Evolutionary conservation across 1,139 yeast genomes (phyloP).

Genomic region (Groenewaldozyma sp.): DNA sequence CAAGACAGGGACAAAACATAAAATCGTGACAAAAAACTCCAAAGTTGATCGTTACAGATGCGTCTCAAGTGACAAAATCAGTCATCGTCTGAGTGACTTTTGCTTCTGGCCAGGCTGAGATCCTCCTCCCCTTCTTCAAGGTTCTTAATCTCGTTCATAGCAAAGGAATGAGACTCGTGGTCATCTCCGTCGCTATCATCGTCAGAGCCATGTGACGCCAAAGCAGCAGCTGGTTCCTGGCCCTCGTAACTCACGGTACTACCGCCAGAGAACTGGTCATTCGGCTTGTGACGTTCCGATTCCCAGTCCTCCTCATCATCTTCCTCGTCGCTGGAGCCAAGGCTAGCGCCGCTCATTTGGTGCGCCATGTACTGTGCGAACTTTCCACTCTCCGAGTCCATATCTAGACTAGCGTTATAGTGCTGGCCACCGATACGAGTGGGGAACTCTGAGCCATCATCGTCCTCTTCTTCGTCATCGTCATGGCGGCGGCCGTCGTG

Average conservation of each 20-base stretch:
- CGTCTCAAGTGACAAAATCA: too few species aligned
- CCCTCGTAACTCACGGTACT: background rate
- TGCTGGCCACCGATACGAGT: conserved; percentile 6
- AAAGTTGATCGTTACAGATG: background rate
- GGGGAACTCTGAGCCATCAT: conserved; percentile 12
- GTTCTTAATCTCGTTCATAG: conserved; percentile 10
- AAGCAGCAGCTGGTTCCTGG: conserved; percentile 4
- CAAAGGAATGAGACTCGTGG: background rate
- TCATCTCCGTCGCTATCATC: background rate
- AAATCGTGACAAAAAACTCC: background rate
- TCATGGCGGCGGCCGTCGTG: conserved; percentile 3
- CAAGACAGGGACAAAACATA: background rate
- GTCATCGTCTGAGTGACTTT: conserved; percentile 11
- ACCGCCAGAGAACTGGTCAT: conserved; percentile 8
- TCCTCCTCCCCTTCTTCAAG: conserved; percentile 19
- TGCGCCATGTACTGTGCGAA: conserved; percentile 80
- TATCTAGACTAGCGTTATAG: conserved; percentile 16
- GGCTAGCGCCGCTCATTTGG: conserved; percentile 40
- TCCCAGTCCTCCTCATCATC: conserved; percentile 34
- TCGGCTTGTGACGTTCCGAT: conserved; percentile 7
- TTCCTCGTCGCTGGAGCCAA: conserved; percentile 38
- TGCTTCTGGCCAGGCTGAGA: conserved; percentile 31
- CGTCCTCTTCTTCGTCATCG: conserved; percentile 13
- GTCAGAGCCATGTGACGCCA: conserved; percentile 12
- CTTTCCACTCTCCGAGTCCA: conserved; percentile 34